Evolutionary conservation across 1,284 basidiomycete genomes (phyloP).

Genomic region (Stereum hirsutum): DNA sequence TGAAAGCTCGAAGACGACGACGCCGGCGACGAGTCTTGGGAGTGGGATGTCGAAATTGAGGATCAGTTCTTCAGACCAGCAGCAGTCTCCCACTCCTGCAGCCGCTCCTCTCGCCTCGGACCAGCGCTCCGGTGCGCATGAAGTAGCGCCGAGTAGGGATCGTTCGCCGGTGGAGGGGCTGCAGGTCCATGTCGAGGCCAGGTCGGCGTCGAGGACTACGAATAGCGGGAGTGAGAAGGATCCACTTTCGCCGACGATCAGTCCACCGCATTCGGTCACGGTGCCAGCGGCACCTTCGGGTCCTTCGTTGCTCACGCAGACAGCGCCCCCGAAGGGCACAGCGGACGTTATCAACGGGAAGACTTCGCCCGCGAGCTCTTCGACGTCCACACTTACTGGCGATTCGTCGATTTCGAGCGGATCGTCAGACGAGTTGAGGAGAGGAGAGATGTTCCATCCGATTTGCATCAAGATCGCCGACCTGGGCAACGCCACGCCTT

Average conservation of each 20-base stretch:
- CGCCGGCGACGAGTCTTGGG: slow-evolving; percentile 24
- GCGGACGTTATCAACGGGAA: slow-evolving; percentile 6
- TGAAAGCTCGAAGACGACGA: slow-evolving; percentile 15
- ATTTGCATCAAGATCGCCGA: slow-evolving; percentile 91
- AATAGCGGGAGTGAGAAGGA: too few relatives aligned
- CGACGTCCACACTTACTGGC: slow-evolving; percentile 16
- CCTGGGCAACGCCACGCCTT: slow-evolving; percentile 80
- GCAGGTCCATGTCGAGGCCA: slow-evolving; percentile 1
- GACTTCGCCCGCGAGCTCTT: slow-evolving; percentile 28
- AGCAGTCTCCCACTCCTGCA: too few relatives aligned
- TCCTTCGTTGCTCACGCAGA: slow-evolving; percentile 61
- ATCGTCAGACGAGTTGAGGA: not conserved
- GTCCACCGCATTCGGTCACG: too few relatives aligned
- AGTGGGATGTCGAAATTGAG: slow-evolving; percentile 20
- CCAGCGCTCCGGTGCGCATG: not conserved
- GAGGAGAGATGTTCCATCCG: slow-evolving; percentile 16
- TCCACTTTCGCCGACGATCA: too few relatives aligned
- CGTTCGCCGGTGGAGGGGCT: not conserved
- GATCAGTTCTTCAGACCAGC: slow-evolving; percentile 6
- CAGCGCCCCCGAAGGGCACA: slow-evolving; percentile 33
- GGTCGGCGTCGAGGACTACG: not conserved
- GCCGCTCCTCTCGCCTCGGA: not conserved
- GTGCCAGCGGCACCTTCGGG: slow-evolving; percentile 16
- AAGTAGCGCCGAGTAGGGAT: too few relatives aligned
- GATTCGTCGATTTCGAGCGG: slow-evolving; percentile 10